Evolutionary conservation across 257 asterid genomes (phyloP).

Genomic region (Vinca minor): DNA sequence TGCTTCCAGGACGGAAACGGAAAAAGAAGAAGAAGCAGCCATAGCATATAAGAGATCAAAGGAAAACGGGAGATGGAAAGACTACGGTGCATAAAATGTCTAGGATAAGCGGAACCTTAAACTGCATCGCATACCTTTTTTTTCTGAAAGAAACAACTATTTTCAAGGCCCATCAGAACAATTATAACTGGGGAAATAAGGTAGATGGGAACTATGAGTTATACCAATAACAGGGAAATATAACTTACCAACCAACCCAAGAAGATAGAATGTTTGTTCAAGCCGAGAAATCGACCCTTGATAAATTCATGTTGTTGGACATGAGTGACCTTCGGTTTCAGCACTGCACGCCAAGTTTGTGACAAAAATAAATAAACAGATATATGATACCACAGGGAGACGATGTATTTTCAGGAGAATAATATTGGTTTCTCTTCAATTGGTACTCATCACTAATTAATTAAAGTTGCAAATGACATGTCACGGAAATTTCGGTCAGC

Average conservation of each 20-base stretch:
- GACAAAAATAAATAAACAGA: not conserved
- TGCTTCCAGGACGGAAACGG: not conserved
- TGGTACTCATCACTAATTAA: not conserved
- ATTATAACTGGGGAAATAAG: not conserved
- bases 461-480: constrained; percentile 4
- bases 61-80: not conserved
- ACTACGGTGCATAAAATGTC: not conserved
- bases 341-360: constrained; percentile 29
- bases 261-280: constrained; percentile 47
- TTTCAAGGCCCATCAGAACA: not conserved
- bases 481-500: not conserved
- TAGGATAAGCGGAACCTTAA: not conserved
- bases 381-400: not conserved
- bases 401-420: not conserved
- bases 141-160: not conserved
- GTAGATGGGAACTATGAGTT: not conserved
- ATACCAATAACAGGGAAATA: not conserved
- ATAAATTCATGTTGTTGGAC: constrained; percentile 87
- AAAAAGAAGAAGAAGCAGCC: not conserved
- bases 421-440: not conserved
- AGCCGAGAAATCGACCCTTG: constrained; percentile 66
- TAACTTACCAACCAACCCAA: constrained; percentile 77
- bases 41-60: not conserved
- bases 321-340: constrained; percentile 53
- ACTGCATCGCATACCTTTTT: not conserved